Base-by-base conservation (phyloP, 2,329 filamentous ascomycete genomes). In the Colletotrichum sublineola region DNA sequence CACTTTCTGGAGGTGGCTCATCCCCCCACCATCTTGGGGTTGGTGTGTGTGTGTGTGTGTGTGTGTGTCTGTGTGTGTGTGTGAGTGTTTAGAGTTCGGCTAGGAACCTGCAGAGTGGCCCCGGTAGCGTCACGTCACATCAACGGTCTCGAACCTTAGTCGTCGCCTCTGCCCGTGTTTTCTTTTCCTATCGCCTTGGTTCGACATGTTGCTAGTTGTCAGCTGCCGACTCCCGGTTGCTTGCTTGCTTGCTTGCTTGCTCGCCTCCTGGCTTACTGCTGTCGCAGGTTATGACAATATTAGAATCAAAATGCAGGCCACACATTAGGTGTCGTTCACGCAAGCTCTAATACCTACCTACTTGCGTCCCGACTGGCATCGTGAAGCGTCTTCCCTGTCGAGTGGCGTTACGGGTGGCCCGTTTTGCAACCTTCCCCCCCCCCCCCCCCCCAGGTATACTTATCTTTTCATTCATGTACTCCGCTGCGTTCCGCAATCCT, bases 81-180 rank as follows among this genome's bases (percentile, higher is more conserved):
- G 29, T 29, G 52, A 18, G 33, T 29, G 40, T 69, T 72, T 63
- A 68, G 65, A 72, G 66, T 70, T 69, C 38, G 42, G 38, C 61
- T 50, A 62, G 60, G 66, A 65, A 73, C 50, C 60, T 73, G 55
- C 56, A 67, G 57, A 62, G 8, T 50, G 24, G 63, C 57, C 38
- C 62, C 62, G 64, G 56, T 63, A 44, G 64, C 42, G 40, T 68
- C 52, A 63, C 65, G 57, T 63, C 50, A 66, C 58, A 57, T 57
- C 50, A 66, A 52, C 64, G 65, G 55, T 48, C 48, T 46, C 72
- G 68, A 60, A 56, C 56, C 61, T 33, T 31, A 60, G 29, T 55
- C 60, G 24, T 48, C 73, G 18, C 56, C 67, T 11, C 66, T 75
- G 4, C 73, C 68, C 24, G 68, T 75, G 20, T 74, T 76, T 2